Evolutionary conservation across 495 filamentous ascomycete species (phyloP).

Genomic region (Trichoderma parareesei): DNA sequence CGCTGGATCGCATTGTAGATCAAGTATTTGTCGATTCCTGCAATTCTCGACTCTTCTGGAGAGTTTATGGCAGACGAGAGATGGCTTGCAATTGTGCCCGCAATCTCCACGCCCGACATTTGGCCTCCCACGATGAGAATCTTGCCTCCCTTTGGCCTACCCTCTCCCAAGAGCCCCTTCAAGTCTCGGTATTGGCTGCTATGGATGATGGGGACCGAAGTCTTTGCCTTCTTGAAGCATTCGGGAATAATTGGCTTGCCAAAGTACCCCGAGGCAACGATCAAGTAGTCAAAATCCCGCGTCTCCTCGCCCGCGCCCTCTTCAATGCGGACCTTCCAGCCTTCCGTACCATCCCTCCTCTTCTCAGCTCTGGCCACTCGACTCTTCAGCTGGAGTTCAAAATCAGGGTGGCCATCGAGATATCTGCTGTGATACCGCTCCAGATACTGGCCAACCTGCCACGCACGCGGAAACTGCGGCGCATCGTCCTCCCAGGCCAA

Average conservation of each 20-base stretch:
- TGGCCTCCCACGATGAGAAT: conserved; percentile 75
- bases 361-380: conserved; percentile 44
- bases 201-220: conserved; percentile 43
- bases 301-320: conserved; percentile 21
- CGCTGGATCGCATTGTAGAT: conserved; percentile 61
- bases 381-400: conserved; percentile 41
- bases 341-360: conserved; percentile 17
- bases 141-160: conserved; percentile 38
- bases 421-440: conserved; percentile 53
- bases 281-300: conserved; percentile 58
- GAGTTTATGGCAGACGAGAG: conserved; percentile 51
- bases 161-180: conserved; percentile 25
- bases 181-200: conserved; percentile 49
- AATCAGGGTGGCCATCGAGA: conserved; percentile 25
- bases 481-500: conserved; percentile 51
- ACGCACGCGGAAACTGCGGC: conserved; percentile 63
- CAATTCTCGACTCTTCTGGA: conserved; percentile 26
- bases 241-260: conserved; percentile 49
- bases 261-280: conserved; percentile 74
- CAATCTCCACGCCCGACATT: conserved; percentile 75
- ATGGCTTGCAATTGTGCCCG: conserved; percentile 60
- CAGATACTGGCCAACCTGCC: conserved; percentile 69
- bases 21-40: conserved; percentile 31
- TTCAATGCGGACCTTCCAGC: conserved; percentile 49
- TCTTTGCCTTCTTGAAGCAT: conserved; percentile 24